Evolutionary conservation across 352 stramenopile genomes (phyloP).

Genomic region (Globisporangium paroecandrum): DNA sequence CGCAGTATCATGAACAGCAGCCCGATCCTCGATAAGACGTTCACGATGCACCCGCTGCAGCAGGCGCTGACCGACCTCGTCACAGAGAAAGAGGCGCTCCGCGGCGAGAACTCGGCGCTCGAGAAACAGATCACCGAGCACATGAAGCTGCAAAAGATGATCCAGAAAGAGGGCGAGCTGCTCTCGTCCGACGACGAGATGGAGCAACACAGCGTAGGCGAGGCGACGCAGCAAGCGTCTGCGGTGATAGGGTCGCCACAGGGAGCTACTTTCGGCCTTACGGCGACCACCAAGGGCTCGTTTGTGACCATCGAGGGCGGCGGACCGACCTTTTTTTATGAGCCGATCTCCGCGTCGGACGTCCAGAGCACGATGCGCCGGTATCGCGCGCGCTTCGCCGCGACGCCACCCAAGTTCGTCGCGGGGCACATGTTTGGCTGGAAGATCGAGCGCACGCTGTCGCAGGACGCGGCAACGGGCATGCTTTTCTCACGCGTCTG

Average conservation of each 20-base stretch:
- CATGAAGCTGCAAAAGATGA: slow-evolving; percentile 18
- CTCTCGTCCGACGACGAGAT: slow-evolving; percentile 12
- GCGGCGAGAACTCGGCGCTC: slow-evolving; percentile 10
- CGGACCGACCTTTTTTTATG: slow-evolving; percentile 34
- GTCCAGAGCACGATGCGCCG: slow-evolving; percentile 23
- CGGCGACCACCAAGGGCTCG: neutral
- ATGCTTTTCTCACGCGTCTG: slow-evolving; percentile 24
- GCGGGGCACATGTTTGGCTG: slow-evolving; percentile 28
- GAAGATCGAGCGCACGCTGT: slow-evolving; percentile 27
- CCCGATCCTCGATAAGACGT: slow-evolving; percentile 10
- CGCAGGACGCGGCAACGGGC: slow-evolving; percentile 12
- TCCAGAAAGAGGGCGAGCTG: slow-evolving; percentile 15
- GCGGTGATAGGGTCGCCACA: neutral
- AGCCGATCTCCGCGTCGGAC: slow-evolving; percentile 30
- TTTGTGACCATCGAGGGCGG: slow-evolving; percentile 15
- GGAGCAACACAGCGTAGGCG: neutral
- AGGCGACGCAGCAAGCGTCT: neutral
- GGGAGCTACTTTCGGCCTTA: neutral
- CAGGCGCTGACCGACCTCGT: slow-evolving; percentile 25
- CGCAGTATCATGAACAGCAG: neutral
- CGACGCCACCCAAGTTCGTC: slow-evolving; percentile 19
- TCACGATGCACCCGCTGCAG: slow-evolving; percentile 15
- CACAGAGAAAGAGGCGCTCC: slow-evolving; percentile 28
- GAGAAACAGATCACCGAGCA: slow-evolving; percentile 12
- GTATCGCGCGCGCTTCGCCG: slow-evolving; percentile 23